Evolutionary conservation across 805 yeast species (phyloP).

Genomic region (Kuraishia borneana): DNA sequence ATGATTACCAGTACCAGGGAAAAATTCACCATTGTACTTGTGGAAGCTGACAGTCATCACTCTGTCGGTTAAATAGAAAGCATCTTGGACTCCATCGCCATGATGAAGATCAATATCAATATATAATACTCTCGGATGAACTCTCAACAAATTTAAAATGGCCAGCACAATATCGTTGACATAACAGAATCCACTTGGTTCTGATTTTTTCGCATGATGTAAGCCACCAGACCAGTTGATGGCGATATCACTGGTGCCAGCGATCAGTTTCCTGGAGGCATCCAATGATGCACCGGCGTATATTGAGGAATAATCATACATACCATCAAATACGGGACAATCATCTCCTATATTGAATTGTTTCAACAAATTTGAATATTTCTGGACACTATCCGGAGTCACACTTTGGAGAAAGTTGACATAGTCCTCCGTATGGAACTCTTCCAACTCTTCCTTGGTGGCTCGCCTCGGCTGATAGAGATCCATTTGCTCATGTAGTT

Average conservation of each 20-base stretch:
- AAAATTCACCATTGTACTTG: conserved; percentile 86
- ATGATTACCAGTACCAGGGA: conserved; percentile 94
- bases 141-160: conserved; percentile 71
- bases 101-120: conserved; percentile 94
- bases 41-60: conserved; percentile 96
- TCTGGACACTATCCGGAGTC: conserved; percentile 61
- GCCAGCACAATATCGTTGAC: conserved; percentile 90
- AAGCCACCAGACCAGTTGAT: conserved; percentile 95
- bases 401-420: conserved; percentile 64
- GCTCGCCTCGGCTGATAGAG: conserved; percentile 77
- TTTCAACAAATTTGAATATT: conserved; percentile 43
- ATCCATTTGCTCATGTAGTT: conserved; percentile 84
- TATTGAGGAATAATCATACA: conserved; percentile 80
- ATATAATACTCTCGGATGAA: conserved; percentile 86
- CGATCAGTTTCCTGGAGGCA: conserved; percentile 77
- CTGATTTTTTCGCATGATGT: conserved; percentile 92
- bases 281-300: conserved; percentile 93
- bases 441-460: conserved; percentile 63
- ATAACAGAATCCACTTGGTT: conserved; percentile 93
- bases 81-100: conserved; percentile 98
- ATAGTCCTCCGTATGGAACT: conserved; percentile 85
- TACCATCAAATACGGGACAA: conserved; percentile 91
- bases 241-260: conserved; percentile 87
- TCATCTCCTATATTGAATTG: conserved; percentile 91
- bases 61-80: conserved; percentile 87